Evolutionary conservation across 768 basidiomycete species (phyloP), one percentile per base, ranked within the genome.

Genomic region (Rhodotorula taiwanensis): DNA sequence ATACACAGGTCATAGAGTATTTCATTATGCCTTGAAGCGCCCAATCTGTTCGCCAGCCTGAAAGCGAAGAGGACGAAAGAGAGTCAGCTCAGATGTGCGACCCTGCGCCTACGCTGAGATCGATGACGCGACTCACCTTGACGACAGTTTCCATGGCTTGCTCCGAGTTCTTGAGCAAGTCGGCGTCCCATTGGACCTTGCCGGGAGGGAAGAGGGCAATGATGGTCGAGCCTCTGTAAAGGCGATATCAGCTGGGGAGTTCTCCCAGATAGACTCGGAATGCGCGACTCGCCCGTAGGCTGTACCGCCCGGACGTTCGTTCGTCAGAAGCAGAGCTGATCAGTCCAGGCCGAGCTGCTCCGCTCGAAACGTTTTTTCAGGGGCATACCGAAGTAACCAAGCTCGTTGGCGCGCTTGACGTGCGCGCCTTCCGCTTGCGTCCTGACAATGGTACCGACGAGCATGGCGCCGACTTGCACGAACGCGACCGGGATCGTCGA

Each of bases 171-270:
- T 87, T 79, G 30, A 89, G 67, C n/a, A 95, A 75, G 75, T 97
- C 93, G 68, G 92, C 88, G 70, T 98, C 94, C 88, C 89, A 99
- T 72, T 86, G 79, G 16, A 97, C 82, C 5, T 76, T 80, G 6
- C 86, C 88, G 72, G 84, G 88, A 75, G 93, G 90, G 69, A 97
- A 91, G 25, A 97, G 74, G 42, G 89, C 76, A 43, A 97, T 90
- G 69, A 95, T 87, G 0, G 69, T 72, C 23, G 58, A 60, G 25
- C 69, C 70, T 23, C 93, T 94, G 72, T 97, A 95, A 0, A 10
- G 23, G 23, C 9, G 43, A 41, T 39, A 39, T 16, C 36, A 39
- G 10, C 9, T 39, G 10, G 36, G 9, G 10, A 39, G 36, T 16
- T 39, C 14, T 25, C 47, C 8, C 9, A 45, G n/a, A 23, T 16